Evolutionary conservation across 139 green algal genomes (phyloP).

Genomic region (Chlamydomonas incerta): DNA sequence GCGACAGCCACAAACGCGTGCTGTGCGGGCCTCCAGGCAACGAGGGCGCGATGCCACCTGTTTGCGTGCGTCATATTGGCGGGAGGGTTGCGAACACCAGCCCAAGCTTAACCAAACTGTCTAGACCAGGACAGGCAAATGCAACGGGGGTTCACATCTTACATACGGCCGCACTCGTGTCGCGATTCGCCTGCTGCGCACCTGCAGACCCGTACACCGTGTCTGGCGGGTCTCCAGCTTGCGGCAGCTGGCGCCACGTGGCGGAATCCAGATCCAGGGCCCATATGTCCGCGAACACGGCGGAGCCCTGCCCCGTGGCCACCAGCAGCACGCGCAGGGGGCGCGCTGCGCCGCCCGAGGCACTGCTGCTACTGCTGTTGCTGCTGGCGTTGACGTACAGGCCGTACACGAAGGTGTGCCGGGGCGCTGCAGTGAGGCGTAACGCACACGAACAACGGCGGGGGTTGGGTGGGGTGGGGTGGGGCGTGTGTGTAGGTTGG

Average conservation of each 20-base stretch:
- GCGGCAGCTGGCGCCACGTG: not conserved
- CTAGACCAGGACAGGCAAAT: too few relatives aligned
- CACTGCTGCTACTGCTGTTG: too few relatives aligned
- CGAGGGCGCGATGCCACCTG: not conserved
- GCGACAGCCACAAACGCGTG: not conserved
- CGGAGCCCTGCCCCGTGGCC: not conserved
- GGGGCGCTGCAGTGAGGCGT: not conserved
- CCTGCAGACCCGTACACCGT: not conserved
- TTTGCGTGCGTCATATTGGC: too few relatives aligned
- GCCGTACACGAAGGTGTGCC: conserved; percentile 9
- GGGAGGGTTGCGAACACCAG: too few relatives aligned
- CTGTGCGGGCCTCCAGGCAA: not conserved
- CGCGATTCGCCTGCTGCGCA: too few relatives aligned
- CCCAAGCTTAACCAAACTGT: too few relatives aligned
- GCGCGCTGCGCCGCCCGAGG: not conserved
- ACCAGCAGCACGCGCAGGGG: not conserved
- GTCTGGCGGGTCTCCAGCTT: not conserved
- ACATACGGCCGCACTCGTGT: too few relatives aligned
- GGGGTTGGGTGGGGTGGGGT: too few relatives aligned
- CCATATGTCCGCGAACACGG: not conserved
- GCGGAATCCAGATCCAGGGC: not conserved
- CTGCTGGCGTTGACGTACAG: not conserved
- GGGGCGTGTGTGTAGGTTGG: too few relatives aligned
- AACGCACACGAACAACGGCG: too few relatives aligned
- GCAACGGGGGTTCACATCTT: too few relatives aligned